phyloP scores from a whole-genome alignment of 2,329 filamentous ascomycete genomes.

The Coniella lustricola region DNA sequence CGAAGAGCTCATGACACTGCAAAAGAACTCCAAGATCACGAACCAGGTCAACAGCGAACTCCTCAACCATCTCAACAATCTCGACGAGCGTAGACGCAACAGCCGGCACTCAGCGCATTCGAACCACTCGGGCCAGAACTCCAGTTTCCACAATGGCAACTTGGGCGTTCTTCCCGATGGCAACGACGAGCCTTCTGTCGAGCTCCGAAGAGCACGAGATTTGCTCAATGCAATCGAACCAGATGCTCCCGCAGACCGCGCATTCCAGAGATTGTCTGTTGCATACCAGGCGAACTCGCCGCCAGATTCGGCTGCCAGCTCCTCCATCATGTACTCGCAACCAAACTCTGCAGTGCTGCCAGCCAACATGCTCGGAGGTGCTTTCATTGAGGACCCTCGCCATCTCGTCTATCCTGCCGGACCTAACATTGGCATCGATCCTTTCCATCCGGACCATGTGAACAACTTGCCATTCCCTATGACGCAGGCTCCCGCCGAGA shows the following conservation, averaged over 20 bases:
- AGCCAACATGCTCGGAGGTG: conserved; percentile 39
- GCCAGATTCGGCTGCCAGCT: conserved; percentile 43
- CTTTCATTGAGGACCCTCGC: conserved; percentile 45
- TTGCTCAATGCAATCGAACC: conserved; percentile 46
- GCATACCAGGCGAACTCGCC: conserved; percentile 43
- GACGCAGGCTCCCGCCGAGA: conserved; percentile 54
- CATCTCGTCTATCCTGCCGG: conserved; percentile 86
- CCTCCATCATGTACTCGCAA: conserved; percentile 48
- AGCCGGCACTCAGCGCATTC: conserved; percentile 32
- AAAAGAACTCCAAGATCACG: conserved; percentile 53
- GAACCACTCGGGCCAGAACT: conserved; percentile 30
- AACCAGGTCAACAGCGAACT: conserved; percentile 52
- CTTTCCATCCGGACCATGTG: conserved; percentile 89
- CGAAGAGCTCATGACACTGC: conserved; percentile 53
- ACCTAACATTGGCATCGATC: conserved; percentile 85
- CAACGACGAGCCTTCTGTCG: conserved; percentile 39
- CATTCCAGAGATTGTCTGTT: conserved; percentile 49
- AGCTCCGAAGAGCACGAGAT: conserved; percentile 50
- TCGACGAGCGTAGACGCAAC: conserved; percentile 38
- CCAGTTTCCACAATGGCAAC: conserved; percentile 35
- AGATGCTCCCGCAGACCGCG: conserved; percentile 46
- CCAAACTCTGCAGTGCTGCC: conserved; percentile 33
- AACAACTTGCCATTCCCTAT: conserved; percentile 86
- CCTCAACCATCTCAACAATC: conserved; percentile 46
- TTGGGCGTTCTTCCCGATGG: conserved; percentile 37